A percentile compares a stretch with the other conserved stretches of the same genome.
phyloP scores from a whole-genome alignment of 768 basidiomycete genomes.

The Multifurca ochricompacta region DNA sequence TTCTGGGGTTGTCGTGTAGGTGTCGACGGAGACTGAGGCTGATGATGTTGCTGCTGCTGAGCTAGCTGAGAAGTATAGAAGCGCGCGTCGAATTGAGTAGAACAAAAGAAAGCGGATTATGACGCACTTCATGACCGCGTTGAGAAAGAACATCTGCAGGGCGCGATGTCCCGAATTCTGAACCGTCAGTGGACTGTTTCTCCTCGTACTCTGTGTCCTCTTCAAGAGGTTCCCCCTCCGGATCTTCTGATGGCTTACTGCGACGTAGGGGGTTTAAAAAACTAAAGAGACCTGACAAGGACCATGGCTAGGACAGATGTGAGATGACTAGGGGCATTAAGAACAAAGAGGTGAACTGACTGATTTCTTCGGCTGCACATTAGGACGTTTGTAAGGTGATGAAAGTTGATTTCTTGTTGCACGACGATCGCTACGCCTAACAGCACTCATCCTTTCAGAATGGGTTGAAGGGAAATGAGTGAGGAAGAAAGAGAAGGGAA shows the following conservation, averaged over 20 bases:
- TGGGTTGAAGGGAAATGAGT: neutral
- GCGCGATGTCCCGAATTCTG: neutral
- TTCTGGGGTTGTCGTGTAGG: conserved; percentile 2
- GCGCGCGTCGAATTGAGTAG: neutral
- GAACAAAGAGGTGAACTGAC: conserved; percentile 28
- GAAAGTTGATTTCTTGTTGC: conserved; percentile 25
- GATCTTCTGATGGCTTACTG: conserved; percentile 11
- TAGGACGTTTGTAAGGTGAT: conserved; percentile 50
- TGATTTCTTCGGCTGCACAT: conserved; percentile 37
- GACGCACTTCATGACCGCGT: conserved; percentile 18
- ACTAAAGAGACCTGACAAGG: conserved; percentile 41
- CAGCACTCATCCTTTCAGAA: conserved; percentile 44
- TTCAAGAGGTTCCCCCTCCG: conserved; percentile 12
- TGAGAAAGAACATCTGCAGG: conserved; percentile 20
- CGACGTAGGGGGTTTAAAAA: conserved; percentile 44
- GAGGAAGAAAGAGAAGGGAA: neutral
- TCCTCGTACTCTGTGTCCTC: conserved; percentile 8
- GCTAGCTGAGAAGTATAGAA: neutral
- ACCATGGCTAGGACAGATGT: conserved; percentile 37
- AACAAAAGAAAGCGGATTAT: neutral
- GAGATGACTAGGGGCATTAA: conserved; percentile 15
- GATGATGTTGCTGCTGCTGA: neutral
- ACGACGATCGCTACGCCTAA: conserved; percentile 36
- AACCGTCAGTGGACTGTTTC: neutral
- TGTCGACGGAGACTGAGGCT: conserved; percentile 3